Conservation (phyloP, 2,329 filamentous ascomycete species). For the Pseudofabraea citricarpa region DNA sequence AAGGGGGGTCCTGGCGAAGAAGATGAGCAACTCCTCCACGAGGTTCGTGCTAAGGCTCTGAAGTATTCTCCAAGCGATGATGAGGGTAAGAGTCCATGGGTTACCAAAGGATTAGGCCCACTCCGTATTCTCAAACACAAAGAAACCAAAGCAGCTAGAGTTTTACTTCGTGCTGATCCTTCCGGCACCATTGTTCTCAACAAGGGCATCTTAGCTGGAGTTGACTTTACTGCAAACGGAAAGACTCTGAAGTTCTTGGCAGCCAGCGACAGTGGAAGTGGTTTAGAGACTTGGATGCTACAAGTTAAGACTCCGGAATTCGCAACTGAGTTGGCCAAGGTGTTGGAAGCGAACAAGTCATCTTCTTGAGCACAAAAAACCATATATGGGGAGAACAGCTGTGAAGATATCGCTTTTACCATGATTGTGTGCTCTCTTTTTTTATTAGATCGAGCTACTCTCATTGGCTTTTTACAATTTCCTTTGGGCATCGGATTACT, state of each 20-base stretch:
- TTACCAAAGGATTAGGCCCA: slow-evolving; percentile 64
- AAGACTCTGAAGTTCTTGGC: slow-evolving; percentile 58
- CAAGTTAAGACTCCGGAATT: slow-evolving; percentile 56
- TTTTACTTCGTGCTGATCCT: slow-evolving; percentile 71
- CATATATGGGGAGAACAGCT: too few relatives aligned
- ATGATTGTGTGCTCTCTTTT: too few relatives aligned
- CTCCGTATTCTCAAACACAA: slow-evolving; percentile 72
- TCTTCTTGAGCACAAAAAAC: slow-evolving; percentile 5
- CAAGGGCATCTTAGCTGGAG: slow-evolving; percentile 54
- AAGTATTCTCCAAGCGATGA: slow-evolving; percentile 51
- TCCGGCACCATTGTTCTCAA: slow-evolving; percentile 72
- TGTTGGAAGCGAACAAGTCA: slow-evolving; percentile 44
- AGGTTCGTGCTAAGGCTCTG: slow-evolving; percentile 66
- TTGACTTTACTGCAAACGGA: slow-evolving; percentile 55
- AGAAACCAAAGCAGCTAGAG: slow-evolving; percentile 57
- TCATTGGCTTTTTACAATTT: too few relatives aligned
- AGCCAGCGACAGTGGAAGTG: slow-evolving; percentile 51
- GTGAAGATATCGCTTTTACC: too few relatives aligned
- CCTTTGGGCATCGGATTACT: too few relatives aligned
- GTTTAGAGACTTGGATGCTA: slow-evolving; percentile 65
- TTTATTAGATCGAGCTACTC: too few relatives aligned
- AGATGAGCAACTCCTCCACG: slow-evolving; percentile 65
- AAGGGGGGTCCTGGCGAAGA: slow-evolving; percentile 64
- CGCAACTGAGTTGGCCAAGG: slow-evolving; percentile 42
- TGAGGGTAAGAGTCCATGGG: slow-evolving; percentile 56